Evolutionary conservation across 2,329 filamentous ascomycete species (phyloP), one percentile per base, ranked within the genome.

Genomic region (Aschersonia sp.): DNA sequence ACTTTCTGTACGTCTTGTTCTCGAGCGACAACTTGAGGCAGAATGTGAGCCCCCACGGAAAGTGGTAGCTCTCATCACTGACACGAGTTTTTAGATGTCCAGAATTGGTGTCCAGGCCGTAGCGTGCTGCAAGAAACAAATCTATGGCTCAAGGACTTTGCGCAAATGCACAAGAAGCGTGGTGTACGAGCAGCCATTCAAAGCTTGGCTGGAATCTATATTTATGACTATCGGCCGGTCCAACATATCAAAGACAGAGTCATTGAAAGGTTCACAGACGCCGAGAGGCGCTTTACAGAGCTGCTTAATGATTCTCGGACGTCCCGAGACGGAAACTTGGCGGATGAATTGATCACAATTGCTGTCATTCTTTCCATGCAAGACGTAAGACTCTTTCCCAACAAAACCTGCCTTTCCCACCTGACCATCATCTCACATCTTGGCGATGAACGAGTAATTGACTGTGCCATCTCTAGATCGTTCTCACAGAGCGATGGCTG

Each of bases 31-130:
- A 22, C 22, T 22, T 22, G 22, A 22, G 22, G 22, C 22, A 22
- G 22, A 22, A 22, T 22, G 4, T 22, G 22, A 22, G 22, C 22
- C 4, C 22, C 22, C 22, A 22, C 22, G 22, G 22, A 22, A 22
- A 22, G 22, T 4, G 2, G 22, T n/a, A 5, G 1, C 41, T 40
- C 45, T 39, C 40, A 41, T 47, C 14, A 44, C 9, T 6, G 41
- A 44, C 22, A 22, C 22, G 12, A 48, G 42, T 45, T 43, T 47
- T 11, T 8, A 68, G 65, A 68, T 49, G 53, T 62, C 3, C 56
- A 55, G 7, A 66, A 66, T 22, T 68, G 66, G 65, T 67, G 65
- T 37, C 62, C 65, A 1, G 66, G 66, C 5, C 57, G 66, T 43
- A 67, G 62, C 47, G 59, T 68, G 12, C 53, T 68, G 4, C 49